Conservation (phyloP, 1,284 basidiomycete genomes). For the Violaceomyces palustris region DNA sequence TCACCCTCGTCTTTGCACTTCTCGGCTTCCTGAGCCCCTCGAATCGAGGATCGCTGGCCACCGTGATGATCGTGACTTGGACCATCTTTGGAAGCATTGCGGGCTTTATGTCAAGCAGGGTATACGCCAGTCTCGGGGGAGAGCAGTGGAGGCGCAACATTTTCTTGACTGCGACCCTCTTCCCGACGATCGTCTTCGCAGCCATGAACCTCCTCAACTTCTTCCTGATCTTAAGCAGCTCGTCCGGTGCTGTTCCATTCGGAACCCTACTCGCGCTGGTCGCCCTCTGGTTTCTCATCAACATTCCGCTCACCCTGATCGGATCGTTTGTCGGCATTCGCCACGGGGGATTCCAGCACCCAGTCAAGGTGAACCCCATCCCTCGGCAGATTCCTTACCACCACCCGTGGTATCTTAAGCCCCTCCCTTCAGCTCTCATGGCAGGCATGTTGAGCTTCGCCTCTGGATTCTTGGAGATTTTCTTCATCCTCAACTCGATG, state of each 20-base stretch:
- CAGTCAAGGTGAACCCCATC: constrained; percentile 85
- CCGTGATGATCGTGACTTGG: constrained; percentile 94
- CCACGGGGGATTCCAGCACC: constrained; percentile 77
- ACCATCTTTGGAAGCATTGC: constrained; percentile 86
- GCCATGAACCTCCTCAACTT: constrained; percentile 45
- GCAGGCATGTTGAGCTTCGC: constrained; percentile 90
- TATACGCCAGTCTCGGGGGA: constrained; percentile 79
- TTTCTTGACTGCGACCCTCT: constrained; percentile 77
- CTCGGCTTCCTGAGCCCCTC: constrained; percentile 94
- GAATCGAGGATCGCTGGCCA: constrained; percentile 87
- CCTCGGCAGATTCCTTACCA: constrained; percentile 59
- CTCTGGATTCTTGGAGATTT: constrained; percentile 93
- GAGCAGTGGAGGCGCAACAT: constrained; percentile 73
- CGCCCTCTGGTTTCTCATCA: constrained; percentile 91
- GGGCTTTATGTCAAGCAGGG: constrained; percentile 80
- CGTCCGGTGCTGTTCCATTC: constrained; percentile 93
- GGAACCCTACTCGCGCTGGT: constrained; percentile 84
- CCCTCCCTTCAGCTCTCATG: constrained; percentile 69
- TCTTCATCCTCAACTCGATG: constrained; percentile 85
- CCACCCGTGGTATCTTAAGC: constrained; percentile 51
- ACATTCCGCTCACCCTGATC: constrained; percentile 65
- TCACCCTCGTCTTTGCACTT: constrained; percentile 94
- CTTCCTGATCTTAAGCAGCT: constrained; percentile 68
- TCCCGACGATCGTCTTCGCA: constrained; percentile 68
- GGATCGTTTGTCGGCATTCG: constrained; percentile 70